These are phyloP conservation scores for Pseudogymnoascus sp. DNA, from an alignment of 2,329 filamentous ascomycete genomes.

Conservation along the genomic window DNA sequence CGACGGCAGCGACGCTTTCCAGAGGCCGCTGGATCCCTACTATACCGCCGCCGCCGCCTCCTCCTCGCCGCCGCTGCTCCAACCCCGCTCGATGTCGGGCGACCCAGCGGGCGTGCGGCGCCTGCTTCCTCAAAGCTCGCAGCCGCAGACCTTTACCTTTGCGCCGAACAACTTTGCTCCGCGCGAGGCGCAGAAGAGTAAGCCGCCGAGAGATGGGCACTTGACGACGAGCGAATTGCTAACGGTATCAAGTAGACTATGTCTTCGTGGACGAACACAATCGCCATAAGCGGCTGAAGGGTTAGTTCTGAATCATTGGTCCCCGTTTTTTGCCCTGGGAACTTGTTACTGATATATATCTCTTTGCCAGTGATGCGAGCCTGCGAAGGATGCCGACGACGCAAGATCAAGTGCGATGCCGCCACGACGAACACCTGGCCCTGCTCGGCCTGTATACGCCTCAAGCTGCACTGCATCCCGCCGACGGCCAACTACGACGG, in stretches of 20 bases:
- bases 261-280: constrained; percentile 99
- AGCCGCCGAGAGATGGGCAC: constrained; percentile 26
- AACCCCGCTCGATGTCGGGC: constrained; percentile 38
- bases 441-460: constrained; percentile 82
- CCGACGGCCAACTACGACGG: constrained; percentile 41
- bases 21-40: neutral
- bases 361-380: constrained; percentile 74
- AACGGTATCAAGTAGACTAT: constrained; percentile 60
- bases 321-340: neutral
- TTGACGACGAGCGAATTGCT: constrained; percentile 18
- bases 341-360: constrained; percentile 18
- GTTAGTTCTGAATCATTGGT: constrained; percentile 39
- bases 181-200: constrained; percentile 78
- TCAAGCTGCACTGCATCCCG: constrained; percentile 89
- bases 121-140: constrained; percentile 57
- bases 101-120: constrained; percentile 50
- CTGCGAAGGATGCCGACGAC: constrained; percentile 86
- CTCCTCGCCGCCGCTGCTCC: neutral
- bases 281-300: constrained; percentile 91
- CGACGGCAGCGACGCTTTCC: neutral
- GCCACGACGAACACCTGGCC: constrained; percentile 97
- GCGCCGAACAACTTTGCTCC: constrained; percentile 56
- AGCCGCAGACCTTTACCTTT: constrained; percentile 71
- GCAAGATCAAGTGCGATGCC: constrained; percentile 97
- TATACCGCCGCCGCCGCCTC: neutral